Percentiles rank a stretch among this genome's conserved stretches.
These are phyloP conservation scores for Entomortierella parvispora DNA, from an alignment of 192 early-diverging fungal genomes.

Conservation along the genomic window DNA sequence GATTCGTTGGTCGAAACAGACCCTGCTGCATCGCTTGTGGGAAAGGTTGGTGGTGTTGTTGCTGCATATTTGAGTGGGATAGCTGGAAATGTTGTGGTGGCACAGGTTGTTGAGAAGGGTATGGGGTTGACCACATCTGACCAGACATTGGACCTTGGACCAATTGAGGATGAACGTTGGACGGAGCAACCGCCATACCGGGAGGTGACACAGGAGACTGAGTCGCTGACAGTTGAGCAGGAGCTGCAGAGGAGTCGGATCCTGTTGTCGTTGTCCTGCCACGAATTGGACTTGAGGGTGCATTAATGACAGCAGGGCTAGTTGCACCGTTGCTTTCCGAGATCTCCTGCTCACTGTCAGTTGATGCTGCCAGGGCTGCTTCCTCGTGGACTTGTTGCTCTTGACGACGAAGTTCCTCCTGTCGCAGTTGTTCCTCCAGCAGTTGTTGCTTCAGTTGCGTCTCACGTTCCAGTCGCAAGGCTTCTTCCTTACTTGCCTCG, in stretches of 20 bases:
- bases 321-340: background rate
- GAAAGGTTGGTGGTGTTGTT: conserved; percentile 21
- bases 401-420: conserved; percentile 38
- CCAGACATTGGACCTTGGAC: conserved; percentile 7
- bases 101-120: conserved; percentile 11
- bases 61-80: conserved; percentile 7
- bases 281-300: background rate
- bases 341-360: conserved; percentile 17
- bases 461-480: conserved; percentile 28
- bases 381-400: conserved; percentile 42
- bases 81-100: conserved; percentile 12
- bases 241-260: background rate
- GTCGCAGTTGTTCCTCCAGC: conserved; percentile 27
- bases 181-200: background rate
- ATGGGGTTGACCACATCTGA: conserved; percentile 20
- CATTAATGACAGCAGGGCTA: background rate
- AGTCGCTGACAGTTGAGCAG: background rate
- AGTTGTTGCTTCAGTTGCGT: conserved; percentile 37
- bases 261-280: background rate
- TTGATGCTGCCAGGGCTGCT: background rate
- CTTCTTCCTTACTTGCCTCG: conserved; percentile 20
- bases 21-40: conserved; percentile 25
- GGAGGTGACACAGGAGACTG: background rate
- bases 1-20: conserved; percentile 19
- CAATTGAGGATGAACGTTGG: background rate